Evolutionary conservation across 2,329 filamentous ascomycete species (phyloP), one percentile per base, ranked within the genome.

Genomic region (Coniochaeta sp.): DNA sequence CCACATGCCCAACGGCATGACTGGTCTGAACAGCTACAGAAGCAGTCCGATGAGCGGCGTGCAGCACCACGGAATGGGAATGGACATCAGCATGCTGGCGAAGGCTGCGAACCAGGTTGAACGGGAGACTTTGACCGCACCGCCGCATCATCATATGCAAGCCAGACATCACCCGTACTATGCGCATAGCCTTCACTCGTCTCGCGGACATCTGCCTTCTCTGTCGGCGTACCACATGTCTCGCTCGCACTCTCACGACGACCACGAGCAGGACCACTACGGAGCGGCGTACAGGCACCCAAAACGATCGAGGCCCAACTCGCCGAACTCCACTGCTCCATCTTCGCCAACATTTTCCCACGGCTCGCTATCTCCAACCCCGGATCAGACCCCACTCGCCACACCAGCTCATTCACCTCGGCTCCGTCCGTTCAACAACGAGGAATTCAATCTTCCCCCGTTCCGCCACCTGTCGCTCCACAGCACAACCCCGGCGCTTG

Each of bases 341-440:
- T 96, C 93, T 28, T 98, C 93, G 34, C 93, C 93, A 28, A 97
- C 93, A 3, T 96, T 97, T 74, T 97, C 93, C 2, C 92, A 97
- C 76, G 92, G 96, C 74, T 97, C 93, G 12, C 83, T 93, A 55
- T 98, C 93, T 10, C 95, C 93, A 4, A 99, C 93, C 1, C 95
- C 93, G 12, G 93, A 98, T 70, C 93, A 97, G 79, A 98, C 95
- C n/a, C 93, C 93, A n/a, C 86, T 98, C 60, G 93, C 93, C 30
- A 99, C 93, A 5, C 93, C 93, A 4, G 93, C 93, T 50, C 95
- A 98, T 75, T 97, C 93, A 19, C 95, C 95, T 58, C 90, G 95
- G 50, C 81, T 99, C 66, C 85, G 93, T 62, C 91, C 93, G 3
- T 89, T 90, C 70, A 84, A 79, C 65, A 84, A 79, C 65, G 87